These are phyloP conservation scores for Lippia alba DNA, from an alignment of 305 asterid genomes.

Conservation along the genomic window DNA sequence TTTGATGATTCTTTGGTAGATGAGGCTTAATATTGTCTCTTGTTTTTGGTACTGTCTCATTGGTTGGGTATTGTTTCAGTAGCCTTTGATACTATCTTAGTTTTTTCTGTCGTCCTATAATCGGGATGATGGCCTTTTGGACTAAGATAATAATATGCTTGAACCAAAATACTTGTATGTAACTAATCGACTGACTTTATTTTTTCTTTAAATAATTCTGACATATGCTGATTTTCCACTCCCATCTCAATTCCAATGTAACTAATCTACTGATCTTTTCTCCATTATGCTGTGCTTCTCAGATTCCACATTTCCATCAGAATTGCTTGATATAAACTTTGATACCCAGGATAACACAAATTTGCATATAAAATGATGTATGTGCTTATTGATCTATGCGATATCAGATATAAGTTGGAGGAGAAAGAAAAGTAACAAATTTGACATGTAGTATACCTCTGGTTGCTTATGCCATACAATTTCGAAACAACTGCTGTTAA, in stretches of 20 bases:
- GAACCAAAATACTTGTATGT: not conserved
- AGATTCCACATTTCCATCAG: not conserved
- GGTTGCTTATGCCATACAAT: slow-evolving; percentile 7
- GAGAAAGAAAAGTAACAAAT: not conserved
- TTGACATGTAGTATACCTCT: slow-evolving; percentile 3
- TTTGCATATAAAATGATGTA: not conserved
- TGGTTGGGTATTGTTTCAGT: slow-evolving; percentile 4
- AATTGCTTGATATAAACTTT: not conserved
- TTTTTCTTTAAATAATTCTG: not conserved
- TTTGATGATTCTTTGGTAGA: too few relatives aligned
- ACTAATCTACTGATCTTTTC: not conserved
- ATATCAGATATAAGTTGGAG: slow-evolving; percentile 9
- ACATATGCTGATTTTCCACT: not conserved
- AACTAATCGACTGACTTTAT: not conserved
- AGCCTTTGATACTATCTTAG: slow-evolving; percentile 8
- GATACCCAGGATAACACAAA: not conserved
- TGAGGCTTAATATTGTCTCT: slow-evolving; percentile 1
- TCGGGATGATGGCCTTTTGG: slow-evolving; percentile 3
- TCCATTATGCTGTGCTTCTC: not conserved
- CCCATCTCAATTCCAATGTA: not conserved
- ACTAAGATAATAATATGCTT: not conserved
- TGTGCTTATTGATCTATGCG: slow-evolving; percentile 3
- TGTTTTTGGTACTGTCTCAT: slow-evolving; percentile 15
- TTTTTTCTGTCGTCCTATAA: slow-evolving; percentile 19
- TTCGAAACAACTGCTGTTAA: slow-evolving; percentile 13